A percentile compares a stretch with the other conserved stretches of the same genome.
Evolutionary conservation across 2,329 filamentous ascomycete species (phyloP).

Genomic region (Fusarium sp.): DNA sequence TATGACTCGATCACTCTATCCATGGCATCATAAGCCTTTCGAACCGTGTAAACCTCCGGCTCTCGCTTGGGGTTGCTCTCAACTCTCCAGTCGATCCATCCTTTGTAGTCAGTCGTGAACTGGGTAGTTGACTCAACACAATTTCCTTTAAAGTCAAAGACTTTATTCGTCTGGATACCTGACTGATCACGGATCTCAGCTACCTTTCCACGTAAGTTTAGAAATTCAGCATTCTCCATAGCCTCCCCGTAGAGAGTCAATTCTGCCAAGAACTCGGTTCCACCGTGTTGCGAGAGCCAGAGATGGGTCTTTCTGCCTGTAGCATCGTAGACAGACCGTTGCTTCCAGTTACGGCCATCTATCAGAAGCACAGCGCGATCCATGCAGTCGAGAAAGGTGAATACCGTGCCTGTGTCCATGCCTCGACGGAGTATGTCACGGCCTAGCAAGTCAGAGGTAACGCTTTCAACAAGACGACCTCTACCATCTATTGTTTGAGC

Average conservation of each 20-base stretch:
- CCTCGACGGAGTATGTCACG: neutral
- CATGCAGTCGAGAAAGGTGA: neutral
- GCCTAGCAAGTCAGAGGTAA: neutral
- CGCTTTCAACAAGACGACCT: neutral
- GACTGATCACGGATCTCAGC: neutral
- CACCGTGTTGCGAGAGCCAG: neutral
- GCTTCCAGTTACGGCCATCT: neutral
- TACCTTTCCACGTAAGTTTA: neutral
- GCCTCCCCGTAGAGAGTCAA: fast-evolving
- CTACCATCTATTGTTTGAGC: neutral
- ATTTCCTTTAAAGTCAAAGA: neutral
- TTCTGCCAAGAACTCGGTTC: neutral
- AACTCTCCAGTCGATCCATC: neutral
- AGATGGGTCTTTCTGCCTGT: neutral
- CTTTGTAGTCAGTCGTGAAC: neutral
- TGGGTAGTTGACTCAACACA: neutral
- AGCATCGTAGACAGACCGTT: neutral
- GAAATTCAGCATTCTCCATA: fast-evolving
- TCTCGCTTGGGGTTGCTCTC: too few species aligned
- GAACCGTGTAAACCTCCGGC: too few species aligned
- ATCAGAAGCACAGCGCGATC: neutral
- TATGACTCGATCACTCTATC: neutral
- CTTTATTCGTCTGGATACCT: fast-evolving
- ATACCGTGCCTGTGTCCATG: neutral
- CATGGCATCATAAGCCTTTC: neutral